A percentile compares a stretch with the other conserved stretches of the same genome.
These are phyloP conservation scores for Cladochytrium replicatum DNA, from an alignment of 192 early-diverging fungal species.

Conservation along the genomic window DNA sequence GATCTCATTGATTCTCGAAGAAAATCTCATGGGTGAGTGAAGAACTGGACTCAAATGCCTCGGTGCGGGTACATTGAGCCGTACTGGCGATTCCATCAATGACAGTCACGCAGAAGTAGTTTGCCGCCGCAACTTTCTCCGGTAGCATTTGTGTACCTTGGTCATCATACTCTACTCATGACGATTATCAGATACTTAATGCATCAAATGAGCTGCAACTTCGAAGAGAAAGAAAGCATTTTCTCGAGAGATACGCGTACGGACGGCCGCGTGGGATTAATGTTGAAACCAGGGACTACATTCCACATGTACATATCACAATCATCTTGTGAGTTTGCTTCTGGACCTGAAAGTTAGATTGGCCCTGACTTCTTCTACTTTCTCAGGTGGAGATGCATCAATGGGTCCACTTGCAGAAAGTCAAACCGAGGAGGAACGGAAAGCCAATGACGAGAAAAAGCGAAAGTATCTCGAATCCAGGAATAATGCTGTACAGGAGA, in stretches of 20 bases:
- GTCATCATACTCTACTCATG: background rate
- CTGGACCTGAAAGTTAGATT: background rate
- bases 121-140: constrained; percentile 65
- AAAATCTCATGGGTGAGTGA: too few species aligned
- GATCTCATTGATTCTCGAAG: constrained; percentile 1
- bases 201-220: background rate
- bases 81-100: constrained; percentile 55
- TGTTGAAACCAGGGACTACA: constrained; percentile 3
- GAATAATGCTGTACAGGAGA: constrained; percentile 23
- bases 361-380: background rate
- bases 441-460: constrained; percentile 26
- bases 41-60: constrained; percentile 86
- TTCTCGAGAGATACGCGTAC: background rate
- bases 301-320: constrained; percentile 74
- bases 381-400: constrained; percentile 68
- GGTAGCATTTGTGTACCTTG: constrained; percentile 29
- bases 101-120: constrained; percentile 87
- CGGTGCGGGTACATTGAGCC: constrained; percentile 42
- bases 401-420: constrained; percentile 27
- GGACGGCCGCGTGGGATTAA: background rate
- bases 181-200: constrained; percentile 4
- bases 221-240: constrained; percentile 2
- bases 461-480: constrained; percentile 25
- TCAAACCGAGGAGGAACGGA: constrained; percentile 22
- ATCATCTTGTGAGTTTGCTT: constrained; percentile 50